Base-by-base conservation (phyloP, 1,139 yeast species). In the Debaryomyces subglobosus region DNA sequence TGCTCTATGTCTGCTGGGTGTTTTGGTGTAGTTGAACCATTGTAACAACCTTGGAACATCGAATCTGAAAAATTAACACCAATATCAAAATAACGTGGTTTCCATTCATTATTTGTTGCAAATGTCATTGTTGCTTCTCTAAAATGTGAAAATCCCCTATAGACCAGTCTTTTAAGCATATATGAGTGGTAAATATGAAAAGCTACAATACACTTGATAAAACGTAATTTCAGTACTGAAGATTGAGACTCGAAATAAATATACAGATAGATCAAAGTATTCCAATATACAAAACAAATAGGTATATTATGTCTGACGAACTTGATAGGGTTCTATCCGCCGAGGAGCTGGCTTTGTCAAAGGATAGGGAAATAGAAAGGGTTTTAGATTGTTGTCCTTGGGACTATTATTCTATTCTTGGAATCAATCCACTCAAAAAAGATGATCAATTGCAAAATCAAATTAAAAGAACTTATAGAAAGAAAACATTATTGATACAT, bases 1-100 rank as follows among this genome's bases (percentile, higher is more conserved):
- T 75, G 71, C 13, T 71, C 72, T 7, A 89, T 66, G 64, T 94
- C 99, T 6, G 79, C 67, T 1, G 79, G 79, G 63, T 94, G 99
- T 48, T 79, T 75, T 5, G 64, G 56, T 1, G 62, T 61, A 39
- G 72, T 68, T 25, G 84, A 80, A 13, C 88, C 92, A 55, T 89
- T 81, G 63, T 94, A 94, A 18, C 67, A 56, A 1, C 99, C 99
- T 44, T 77, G 79, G 65, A 89, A 95, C 92, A 92, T 94, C 9
- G 82, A 74, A 63, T 94, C 99, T 1, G 96, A 86, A 60, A 94
- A 78, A 64, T 94, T 94, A 56, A 91, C 89, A 2, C 95, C 96
- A 24, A 76, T 75, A 49, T 76, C 81, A 53, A 72, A 76, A 56
- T 75, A 76, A 43, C 73, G 64, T 34, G 80, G 80, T 57, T 61